A percentile compares a stretch with the other conserved stretches of the same genome.
phyloP scores from a whole-genome alignment of 2,329 filamentous ascomycete genomes.

The Calonectria montana region DNA sequence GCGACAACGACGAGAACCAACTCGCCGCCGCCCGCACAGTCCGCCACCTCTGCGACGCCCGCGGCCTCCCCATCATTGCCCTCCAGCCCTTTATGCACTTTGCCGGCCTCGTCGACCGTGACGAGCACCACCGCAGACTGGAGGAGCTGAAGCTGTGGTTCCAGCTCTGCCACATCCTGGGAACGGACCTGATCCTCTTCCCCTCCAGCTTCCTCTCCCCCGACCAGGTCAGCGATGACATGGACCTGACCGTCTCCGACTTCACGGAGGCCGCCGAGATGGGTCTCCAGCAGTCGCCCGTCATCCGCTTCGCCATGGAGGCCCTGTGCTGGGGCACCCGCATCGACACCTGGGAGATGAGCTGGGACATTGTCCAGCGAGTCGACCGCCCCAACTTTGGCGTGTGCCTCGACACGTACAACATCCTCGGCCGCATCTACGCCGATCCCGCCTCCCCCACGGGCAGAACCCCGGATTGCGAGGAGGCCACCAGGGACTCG shows the following conservation, averaged over 20 bases:
- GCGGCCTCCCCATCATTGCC: slow-evolving; percentile 68
- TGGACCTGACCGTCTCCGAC: slow-evolving; percentile 70
- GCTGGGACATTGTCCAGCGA: slow-evolving; percentile 74
- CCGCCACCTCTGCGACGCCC: slow-evolving; percentile 65
- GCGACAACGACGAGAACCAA: slow-evolving; percentile 55
- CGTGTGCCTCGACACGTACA: slow-evolving; percentile 82
- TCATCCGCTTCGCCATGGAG: slow-evolving; percentile 79
- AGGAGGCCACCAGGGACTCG: slow-evolving; percentile 64
- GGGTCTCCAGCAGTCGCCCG: slow-evolving; percentile 65
- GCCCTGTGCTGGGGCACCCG: slow-evolving; percentile 78
- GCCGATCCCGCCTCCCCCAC: slow-evolving; percentile 71
- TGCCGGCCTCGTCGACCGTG: slow-evolving; percentile 76
- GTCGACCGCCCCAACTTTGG: slow-evolving; percentile 80
- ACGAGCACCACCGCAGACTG: slow-evolving; percentile 66
- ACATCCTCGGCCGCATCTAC: slow-evolving; percentile 78
- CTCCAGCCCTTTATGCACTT: slow-evolving; percentile 84
- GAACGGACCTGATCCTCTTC: slow-evolving; percentile 79
- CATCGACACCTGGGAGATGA: slow-evolving; percentile 76
- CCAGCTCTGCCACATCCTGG: slow-evolving; percentile 69
- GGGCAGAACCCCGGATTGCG: slow-evolving; percentile 65
- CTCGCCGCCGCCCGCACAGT: slow-evolving; percentile 69
- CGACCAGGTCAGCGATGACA: slow-evolving; percentile 56
- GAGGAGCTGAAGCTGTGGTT: slow-evolving; percentile 78
- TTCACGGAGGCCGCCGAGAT: slow-evolving; percentile 75
- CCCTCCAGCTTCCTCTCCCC: slow-evolving; percentile 76